These are phyloP conservation scores for Meyerozyma carpophila DNA, from an alignment of 1,139 yeast species.

Conservation along the genomic window DNA sequence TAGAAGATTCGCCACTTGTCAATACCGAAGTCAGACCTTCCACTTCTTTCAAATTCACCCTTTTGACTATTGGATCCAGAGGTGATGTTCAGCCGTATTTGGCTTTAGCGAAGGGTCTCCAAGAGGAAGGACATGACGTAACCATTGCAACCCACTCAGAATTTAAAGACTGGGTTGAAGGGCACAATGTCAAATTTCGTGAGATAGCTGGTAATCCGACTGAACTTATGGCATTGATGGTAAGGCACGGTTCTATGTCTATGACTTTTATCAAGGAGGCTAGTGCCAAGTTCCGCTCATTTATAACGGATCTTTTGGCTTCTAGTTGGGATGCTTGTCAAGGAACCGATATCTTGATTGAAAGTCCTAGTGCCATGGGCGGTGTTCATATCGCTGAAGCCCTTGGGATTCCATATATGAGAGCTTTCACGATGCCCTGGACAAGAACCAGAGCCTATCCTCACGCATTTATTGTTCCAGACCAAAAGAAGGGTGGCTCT, in stretches of 20 bases:
- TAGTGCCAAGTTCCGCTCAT: constrained; percentile 62
- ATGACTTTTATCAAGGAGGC: constrained; percentile 84
- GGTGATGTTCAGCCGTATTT: constrained; percentile 97
- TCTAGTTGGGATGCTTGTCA: constrained; percentile 86
- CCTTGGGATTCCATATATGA: constrained; percentile 76
- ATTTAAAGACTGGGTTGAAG: constrained; percentile 67
- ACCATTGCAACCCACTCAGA: constrained; percentile 83
- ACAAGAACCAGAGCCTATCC: constrained; percentile 93
- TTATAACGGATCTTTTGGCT: constrained; percentile 69
- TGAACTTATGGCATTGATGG: constrained; percentile 88
- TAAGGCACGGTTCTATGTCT: constrained; percentile 81
- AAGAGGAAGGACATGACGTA: constrained; percentile 75
- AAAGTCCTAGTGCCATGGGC: constrained; percentile 93
- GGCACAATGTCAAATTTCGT: constrained; percentile 62
- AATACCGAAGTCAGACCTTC: constrained; percentile 50
- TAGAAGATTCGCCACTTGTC: constrained; percentile 58
- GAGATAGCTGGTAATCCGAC: constrained; percentile 92
- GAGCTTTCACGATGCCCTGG: constrained; percentile 99
- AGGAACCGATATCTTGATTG: constrained; percentile 77
- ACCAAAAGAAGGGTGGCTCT: constrained; percentile 86
- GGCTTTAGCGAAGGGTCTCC: constrained; percentile 76
- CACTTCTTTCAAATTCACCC: constrained; percentile 54
- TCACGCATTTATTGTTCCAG: constrained; percentile 94
- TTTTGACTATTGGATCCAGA: constrained; percentile 86
- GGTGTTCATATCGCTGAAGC: constrained; percentile 96